phyloP scores from a whole-genome alignment of 208 protist genomes.

The Leptomonas seymouri region DNA sequence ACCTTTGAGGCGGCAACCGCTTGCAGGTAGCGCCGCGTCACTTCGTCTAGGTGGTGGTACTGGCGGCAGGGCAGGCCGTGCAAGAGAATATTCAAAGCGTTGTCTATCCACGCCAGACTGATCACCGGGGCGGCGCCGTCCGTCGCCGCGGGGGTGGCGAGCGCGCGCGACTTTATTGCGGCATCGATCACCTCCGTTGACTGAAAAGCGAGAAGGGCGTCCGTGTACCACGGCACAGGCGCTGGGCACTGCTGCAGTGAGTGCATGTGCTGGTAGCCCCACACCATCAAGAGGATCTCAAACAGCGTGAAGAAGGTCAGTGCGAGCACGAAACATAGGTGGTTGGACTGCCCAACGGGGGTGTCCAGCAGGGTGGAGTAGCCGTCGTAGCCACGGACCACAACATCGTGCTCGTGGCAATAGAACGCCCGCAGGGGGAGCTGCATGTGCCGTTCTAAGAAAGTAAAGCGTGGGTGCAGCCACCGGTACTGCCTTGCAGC shows the following conservation, averaged over 20 bases:
- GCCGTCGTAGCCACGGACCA: slow-evolving; percentile 74
- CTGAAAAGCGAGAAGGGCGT: slow-evolving; percentile 33
- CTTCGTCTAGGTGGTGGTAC: slow-evolving; percentile 16
- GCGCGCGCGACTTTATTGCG: neutral
- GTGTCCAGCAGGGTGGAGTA: slow-evolving; percentile 73
- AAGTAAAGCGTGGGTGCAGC: slow-evolving; percentile 70
- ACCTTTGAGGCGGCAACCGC: slow-evolving; percentile 1
- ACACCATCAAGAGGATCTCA: slow-evolving; percentile 54
- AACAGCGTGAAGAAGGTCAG: slow-evolving; percentile 52
- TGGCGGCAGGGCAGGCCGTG: slow-evolving; percentile 65
- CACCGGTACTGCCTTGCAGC: slow-evolving; percentile 49
- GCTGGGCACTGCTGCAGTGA: slow-evolving; percentile 25
- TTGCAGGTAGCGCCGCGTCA: slow-evolving; percentile 14
- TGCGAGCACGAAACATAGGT: slow-evolving; percentile 58
- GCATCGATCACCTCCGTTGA: slow-evolving; percentile 10
- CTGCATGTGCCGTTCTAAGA: slow-evolving; percentile 56
- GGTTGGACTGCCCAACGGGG: slow-evolving; percentile 69
- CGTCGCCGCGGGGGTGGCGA: neutral
- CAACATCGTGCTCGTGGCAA: slow-evolving; percentile 68
- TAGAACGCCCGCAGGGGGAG: slow-evolving; percentile 81
- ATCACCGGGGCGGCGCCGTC: slow-evolving; percentile 16
- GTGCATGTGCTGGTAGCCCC: slow-evolving; percentile 46
- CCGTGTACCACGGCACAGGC: slow-evolving; percentile 32
- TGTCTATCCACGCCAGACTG: slow-evolving; percentile 45
- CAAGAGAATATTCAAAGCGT: slow-evolving; percentile 37